Base-by-base conservation (phyloP, 2,329 filamentous ascomycete genomes). In the Sporothrix brasiliensis region DNA sequence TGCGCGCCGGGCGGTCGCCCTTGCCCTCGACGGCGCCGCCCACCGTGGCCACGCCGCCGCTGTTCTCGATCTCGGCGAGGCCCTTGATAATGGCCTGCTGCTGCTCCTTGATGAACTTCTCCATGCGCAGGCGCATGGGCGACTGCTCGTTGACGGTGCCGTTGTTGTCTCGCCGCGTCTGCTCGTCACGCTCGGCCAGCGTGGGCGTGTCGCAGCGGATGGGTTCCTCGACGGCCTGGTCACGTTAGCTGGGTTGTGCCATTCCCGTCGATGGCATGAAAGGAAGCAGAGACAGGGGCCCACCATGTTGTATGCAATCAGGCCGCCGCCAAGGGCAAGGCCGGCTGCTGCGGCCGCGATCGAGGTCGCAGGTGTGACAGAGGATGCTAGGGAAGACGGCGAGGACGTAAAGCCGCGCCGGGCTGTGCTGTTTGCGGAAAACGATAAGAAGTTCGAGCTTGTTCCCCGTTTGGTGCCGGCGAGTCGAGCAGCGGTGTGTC, bases 51-150 rank as follows among this genome's bases (percentile, higher is more conserved):
- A 73, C 61, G 69, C 71, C 73, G 68, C 72, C 72, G 39, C 56
- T 44, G 70, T 74, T 74, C 63, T 74, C 73, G 56, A 98, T 84
- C 75, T 89, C 86, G 79, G 96, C 91, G 27, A 99, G 87, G 70
- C 91, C 93, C 70, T 87, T 84, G 39, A 98, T 91, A 71, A 99
- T 99, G 73, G 91, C 87, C 76, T 92, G 87, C 78, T 99, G 95
- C 77, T 98, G 92, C 76, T 93, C 88, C 80, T 95, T 95, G 80
- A 98, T 96, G 79, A 98, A 92, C 76, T 92, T 89, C 81, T 99
- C 95, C 95, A 99, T 98, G 73, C 94, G 92, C 71, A 99, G 86
- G 69, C 95, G 93, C 94, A 99, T 98, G 1, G 95, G 94, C 16
- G 94, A 97, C 76, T 89, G 84, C 70, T 89, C 86, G 63, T 85